Evolutionary conservation across 495 filamentous ascomycete genomes (phyloP).

Genomic region (Penicillium ochrochloron): DNA sequence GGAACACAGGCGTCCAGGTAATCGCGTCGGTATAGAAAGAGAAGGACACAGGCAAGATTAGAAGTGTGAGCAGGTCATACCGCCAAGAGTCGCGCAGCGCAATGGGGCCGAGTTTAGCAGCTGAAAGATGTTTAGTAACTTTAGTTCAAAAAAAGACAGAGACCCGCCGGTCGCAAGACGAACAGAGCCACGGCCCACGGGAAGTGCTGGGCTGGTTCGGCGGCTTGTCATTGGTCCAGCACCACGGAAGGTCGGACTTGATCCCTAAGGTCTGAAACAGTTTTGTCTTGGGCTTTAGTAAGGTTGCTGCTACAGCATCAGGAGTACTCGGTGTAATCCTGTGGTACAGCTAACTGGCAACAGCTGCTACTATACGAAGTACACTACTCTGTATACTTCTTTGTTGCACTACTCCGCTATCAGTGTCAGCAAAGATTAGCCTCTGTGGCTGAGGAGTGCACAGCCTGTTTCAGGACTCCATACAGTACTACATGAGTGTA

Average conservation of each 20-base stretch:
- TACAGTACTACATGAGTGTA: not conserved
- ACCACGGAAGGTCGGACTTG: not conserved
- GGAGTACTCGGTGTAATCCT: not conserved
- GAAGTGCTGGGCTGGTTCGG: conserved; percentile 3
- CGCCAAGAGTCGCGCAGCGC: conserved; percentile 10
- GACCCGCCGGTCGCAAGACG: conserved; percentile 23
- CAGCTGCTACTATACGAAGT: not conserved
- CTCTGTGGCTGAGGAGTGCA: conserved; percentile 6
- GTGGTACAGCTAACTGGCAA: not conserved
- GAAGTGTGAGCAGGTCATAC: conserved; percentile 2
- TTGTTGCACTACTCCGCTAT: not conserved
- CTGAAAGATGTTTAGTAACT: conserved; percentile 17
- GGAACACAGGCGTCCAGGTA: not conserved
- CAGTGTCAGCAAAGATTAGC: not conserved
- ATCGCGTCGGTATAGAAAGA: not conserved
- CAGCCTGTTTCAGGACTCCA: not conserved
- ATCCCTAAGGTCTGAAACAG: not conserved
- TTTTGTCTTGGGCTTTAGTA: not conserved
- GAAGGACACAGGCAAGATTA: not conserved
- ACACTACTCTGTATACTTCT: not conserved
- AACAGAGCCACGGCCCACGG: conserved; percentile 1
- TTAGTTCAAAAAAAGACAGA: conserved; percentile 11
- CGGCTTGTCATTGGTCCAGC: conserved; percentile 16
- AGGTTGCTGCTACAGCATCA: not conserved
- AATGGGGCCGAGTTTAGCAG: conserved; percentile 13